A percentile compares a stretch with the other conserved stretches of the same genome.
phyloP scores from a whole-genome alignment of 495 filamentous ascomycete species.

The Neurospora sp. region DNA sequence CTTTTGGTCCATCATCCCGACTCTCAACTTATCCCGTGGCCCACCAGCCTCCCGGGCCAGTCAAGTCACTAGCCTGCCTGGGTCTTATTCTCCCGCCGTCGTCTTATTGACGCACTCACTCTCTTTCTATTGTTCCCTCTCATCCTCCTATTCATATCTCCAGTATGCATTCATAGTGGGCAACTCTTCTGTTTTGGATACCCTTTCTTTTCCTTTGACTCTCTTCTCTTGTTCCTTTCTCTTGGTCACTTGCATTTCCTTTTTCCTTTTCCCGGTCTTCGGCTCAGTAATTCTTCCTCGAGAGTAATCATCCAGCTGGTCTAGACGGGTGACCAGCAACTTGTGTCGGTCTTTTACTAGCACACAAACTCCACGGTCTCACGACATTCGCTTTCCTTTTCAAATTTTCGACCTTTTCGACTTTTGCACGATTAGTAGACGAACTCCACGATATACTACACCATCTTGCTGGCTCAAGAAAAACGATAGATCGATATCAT shows the following conservation, averaged over 20 bases:
- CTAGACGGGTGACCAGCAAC: slow-evolving; percentile 5
- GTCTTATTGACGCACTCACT: background rate
- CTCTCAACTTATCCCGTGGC: background rate
- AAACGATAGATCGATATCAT: slow-evolving; percentile 5
- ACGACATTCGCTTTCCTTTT: background rate
- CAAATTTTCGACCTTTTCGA: background rate
- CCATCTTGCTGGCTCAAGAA: slow-evolving; percentile 3
- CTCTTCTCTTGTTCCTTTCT: background rate
- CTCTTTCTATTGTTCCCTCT: slow-evolving; percentile 13
- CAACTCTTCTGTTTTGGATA: slow-evolving; percentile 4
- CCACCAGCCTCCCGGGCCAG: slow-evolving; percentile 2
- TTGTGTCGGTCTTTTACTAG: background rate
- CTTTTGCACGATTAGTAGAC: background rate
- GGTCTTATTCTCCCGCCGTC: slow-evolving; percentile 5
- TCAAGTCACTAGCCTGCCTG: background rate
- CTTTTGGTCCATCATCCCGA: background rate
- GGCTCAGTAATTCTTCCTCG: slow-evolving; percentile 1
- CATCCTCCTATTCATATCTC: slow-evolving; percentile 4
- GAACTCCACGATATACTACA: background rate
- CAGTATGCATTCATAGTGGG: slow-evolving; percentile 9
- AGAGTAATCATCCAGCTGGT: slow-evolving; percentile 11
- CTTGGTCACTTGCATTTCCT: slow-evolving; percentile 3
- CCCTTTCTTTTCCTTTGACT: background rate
- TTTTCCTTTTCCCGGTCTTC: slow-evolving; percentile 5
- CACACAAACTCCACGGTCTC: background rate